A percentile compares a stretch with the other conserved stretches of the same genome.
Evolutionary conservation across 2,329 filamentous ascomycete genomes (phyloP).

Genomic region (Salinomyces thailandicus): DNA sequence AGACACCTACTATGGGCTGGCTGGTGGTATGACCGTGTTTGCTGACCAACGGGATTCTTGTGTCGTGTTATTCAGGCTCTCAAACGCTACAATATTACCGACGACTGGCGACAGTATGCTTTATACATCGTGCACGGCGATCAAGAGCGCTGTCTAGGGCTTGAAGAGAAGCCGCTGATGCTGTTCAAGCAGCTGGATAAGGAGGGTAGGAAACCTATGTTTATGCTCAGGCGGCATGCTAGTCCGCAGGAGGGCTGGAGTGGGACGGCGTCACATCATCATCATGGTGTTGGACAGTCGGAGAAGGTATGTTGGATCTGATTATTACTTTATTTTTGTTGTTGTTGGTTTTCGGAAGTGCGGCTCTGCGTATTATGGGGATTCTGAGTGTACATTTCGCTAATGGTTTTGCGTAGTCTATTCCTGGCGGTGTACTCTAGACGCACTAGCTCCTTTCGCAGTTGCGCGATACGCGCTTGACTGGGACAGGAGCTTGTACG

Average conservation of each 20-base stretch:
- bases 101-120: slow-evolving; percentile 94
- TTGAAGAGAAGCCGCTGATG: slow-evolving; percentile 89
- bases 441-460: no score
- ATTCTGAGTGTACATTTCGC: no score
- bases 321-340: no score
- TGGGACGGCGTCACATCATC: slow-evolving; percentile 4
- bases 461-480: no score
- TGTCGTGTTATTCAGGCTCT: slow-evolving; percentile 45
- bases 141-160: slow-evolving; percentile 81
- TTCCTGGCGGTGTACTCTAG: slow-evolving; percentile 11
- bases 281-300: not conserved
- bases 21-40: no score
- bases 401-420: slow-evolving; percentile 5
- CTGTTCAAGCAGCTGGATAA: slow-evolving; percentile 95
- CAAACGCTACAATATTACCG: slow-evolving; percentile 97
- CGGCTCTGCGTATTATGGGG: no score
- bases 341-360: no score
- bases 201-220: slow-evolving; percentile 98
- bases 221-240: slow-evolving; percentile 72
- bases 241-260: slow-evolving; percentile 32
- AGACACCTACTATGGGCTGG: no score
- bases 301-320: slow-evolving; percentile 3
- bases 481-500: no score
- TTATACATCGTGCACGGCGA: slow-evolving; percentile 98
- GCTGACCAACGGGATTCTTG: not conserved